phyloP scores from a whole-genome alignment of 257 asterid genomes.

The Ocimum tenuiflorum region DNA sequence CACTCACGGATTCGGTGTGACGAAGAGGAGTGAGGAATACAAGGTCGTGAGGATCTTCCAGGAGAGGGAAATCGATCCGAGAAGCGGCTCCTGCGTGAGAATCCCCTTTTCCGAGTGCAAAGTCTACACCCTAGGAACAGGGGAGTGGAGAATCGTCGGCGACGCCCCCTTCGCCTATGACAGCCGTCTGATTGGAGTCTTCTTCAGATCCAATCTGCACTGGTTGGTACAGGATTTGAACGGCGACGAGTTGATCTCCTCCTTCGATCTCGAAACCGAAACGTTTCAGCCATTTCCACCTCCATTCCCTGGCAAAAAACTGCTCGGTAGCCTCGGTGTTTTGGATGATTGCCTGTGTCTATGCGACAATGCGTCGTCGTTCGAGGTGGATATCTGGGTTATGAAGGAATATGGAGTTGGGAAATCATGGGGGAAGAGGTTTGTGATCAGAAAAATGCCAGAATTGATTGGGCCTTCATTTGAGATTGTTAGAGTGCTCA shows the following conservation, averaged over 20 bases:
- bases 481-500: conserved; percentile 28
- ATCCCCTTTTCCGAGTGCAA: conserved; percentile 30
- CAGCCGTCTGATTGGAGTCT: conserved; percentile 23
- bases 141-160: conserved; percentile 28
- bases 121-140: conserved; percentile 40
- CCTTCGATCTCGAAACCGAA: conserved; percentile 47
- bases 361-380: conserved; percentile 29
- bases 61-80: conserved; percentile 21
- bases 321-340: conserved; percentile 32
- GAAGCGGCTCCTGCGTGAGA: conserved; percentile 10
- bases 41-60: conserved; percentile 44
- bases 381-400: conserved; percentile 38
- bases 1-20: conserved; percentile 32
- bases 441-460: conserved; percentile 28
- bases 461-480: conserved; percentile 22
- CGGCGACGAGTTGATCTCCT: conserved; percentile 32
- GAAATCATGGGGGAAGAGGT: conserved; percentile 35
- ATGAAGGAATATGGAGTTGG: conserved; percentile 44
- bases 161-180: conserved; percentile 25
- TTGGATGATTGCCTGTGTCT: conserved; percentile 27
- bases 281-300: conserved; percentile 29
- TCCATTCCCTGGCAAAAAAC: conserved; percentile 26
- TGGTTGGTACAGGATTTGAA: conserved; percentile 43
- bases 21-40: conserved; percentile 20
- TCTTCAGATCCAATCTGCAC: conserved; percentile 35